phyloP scores from a whole-genome alignment of 768 basidiomycete species.

The Chalciporus piperatus region DNA sequence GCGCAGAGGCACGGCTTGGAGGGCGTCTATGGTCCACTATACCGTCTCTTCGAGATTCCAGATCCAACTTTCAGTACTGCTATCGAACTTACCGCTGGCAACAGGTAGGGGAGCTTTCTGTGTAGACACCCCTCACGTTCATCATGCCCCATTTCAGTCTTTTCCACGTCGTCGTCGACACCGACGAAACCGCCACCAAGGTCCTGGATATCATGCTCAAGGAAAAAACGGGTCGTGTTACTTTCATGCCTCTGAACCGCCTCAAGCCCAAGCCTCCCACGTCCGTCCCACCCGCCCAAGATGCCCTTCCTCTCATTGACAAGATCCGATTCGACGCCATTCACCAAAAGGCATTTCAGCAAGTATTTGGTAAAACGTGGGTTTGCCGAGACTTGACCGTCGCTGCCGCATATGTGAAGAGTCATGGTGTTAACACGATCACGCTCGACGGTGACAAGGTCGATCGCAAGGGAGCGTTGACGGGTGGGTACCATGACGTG shows the following conservation, averaged over 20 bases:
- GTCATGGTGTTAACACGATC: constrained; percentile 93
- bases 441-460: constrained; percentile 98
- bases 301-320: constrained; percentile 77
- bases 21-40: constrained; percentile 93
- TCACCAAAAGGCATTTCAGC: constrained; percentile 85
- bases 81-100: constrained; percentile 93
- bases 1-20: constrained; percentile 68
- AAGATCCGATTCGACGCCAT: constrained; percentile 74
- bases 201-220: constrained; percentile 93
- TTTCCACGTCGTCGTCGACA: constrained; percentile 97
- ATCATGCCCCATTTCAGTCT: constrained; percentile 41
- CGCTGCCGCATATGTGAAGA: constrained; percentile 92
- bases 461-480: constrained; percentile 92
- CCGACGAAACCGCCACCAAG: constrained; percentile 86
- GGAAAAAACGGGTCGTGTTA: constrained; percentile 92
- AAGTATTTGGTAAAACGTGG: constrained; percentile 97
- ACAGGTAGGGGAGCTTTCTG: constrained; percentile 55
- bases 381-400: constrained; percentile 91
- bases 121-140: neutral
- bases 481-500: constrained; percentile 94
- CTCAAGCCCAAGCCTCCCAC: constrained; percentile 72
- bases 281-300: constrained; percentile 59
- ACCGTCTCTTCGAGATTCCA: constrained; percentile 87
- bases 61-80: constrained; percentile 89
- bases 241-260: constrained; percentile 97